phyloP scores from a whole-genome alignment of 2,329 filamentous ascomycete genomes.

The Sporothrix euskadiensis region DNA sequence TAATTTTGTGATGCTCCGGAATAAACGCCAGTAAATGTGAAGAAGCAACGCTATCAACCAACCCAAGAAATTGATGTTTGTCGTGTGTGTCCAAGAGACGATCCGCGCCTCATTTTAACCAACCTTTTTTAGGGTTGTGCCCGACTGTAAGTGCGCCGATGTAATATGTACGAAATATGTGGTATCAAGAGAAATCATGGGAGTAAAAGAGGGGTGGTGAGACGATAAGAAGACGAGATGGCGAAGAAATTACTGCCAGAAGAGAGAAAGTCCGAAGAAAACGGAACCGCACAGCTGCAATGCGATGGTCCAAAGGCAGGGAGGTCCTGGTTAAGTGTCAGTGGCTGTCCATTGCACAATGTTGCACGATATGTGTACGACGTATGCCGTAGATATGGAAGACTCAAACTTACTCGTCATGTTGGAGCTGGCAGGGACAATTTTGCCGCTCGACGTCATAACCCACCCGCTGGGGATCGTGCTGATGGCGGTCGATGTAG shows the following conservation, averaged over 20 bases:
- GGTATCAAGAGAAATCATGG: slow-evolving; percentile 14
- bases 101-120: neutral
- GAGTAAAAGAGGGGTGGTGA: neutral
- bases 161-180: neutral
- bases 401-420: slow-evolving; percentile 48
- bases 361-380: no score
- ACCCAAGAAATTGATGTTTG: neutral
- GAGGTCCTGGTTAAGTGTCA: slow-evolving; percentile 35
- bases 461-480: slow-evolving; percentile 77
- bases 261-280: slow-evolving; percentile 29
- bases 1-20: neutral
- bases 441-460: slow-evolving; percentile 75
- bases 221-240: neutral
- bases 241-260: slow-evolving; percentile 10
- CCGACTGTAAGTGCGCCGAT: slow-evolving; percentile 1
- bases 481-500: slow-evolving; percentile 52
- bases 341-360: neutral
- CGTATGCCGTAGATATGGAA: neutral
- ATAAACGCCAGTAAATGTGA: neutral
- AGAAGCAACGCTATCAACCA: neutral
- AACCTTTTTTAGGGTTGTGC: neutral
- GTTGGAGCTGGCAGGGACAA: slow-evolving; percentile 70
- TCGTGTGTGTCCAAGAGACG: neutral
- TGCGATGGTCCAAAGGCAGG: slow-evolving; percentile 53
- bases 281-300: slow-evolving; percentile 49